phyloP scores from a whole-genome alignment of 176 grass and related monocot species.

The Pontederia paniculata region DNA sequence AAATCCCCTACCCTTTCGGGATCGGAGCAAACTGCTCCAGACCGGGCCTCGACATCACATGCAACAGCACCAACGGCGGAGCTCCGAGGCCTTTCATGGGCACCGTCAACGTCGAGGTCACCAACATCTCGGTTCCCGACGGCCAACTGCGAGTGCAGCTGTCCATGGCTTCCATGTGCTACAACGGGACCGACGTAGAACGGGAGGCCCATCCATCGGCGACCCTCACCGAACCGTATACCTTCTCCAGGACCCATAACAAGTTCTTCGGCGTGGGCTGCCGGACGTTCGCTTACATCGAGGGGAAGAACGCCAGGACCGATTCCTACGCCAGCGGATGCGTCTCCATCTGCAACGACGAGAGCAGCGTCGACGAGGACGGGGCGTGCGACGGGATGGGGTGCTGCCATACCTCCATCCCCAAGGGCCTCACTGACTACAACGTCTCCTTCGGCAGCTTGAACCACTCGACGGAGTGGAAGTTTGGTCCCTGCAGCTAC shows the following conservation, averaged over 20 bases:
- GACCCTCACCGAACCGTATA: too few relatives aligned
- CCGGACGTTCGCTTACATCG: constrained; percentile 4
- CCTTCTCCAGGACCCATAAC: not conserved
- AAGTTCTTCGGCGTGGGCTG: too few relatives aligned
- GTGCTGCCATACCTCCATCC: too few relatives aligned
- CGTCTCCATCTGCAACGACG: constrained; percentile 2
- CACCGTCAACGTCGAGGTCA: not conserved
- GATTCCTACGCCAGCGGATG: not conserved
- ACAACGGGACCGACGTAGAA: constrained; percentile 2
- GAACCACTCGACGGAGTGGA: too few relatives aligned
- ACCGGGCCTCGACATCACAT: constrained; percentile 1
- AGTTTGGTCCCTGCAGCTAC: too few relatives aligned
- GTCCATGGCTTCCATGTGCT: constrained; percentile 14
- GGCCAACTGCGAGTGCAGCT: constrained; percentile 8
- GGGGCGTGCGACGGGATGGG: not conserved
- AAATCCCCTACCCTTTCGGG: constrained; percentile 9
- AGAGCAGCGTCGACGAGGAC: not conserved
- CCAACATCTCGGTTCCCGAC: constrained; percentile 2
- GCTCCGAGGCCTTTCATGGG: not conserved
- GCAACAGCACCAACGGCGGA: not conserved
- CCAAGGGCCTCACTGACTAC: too few relatives aligned
- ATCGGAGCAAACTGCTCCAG: constrained; percentile 2
- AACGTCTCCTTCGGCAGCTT: too few relatives aligned
- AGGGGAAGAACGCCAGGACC: not conserved
- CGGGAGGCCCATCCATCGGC: too few relatives aligned